Percentiles rank a stretch among this genome's conserved stretches.
Evolutionary conservation across 2,329 filamentous ascomycete genomes (phyloP).

Genomic region (Triangularia setosa): DNA sequence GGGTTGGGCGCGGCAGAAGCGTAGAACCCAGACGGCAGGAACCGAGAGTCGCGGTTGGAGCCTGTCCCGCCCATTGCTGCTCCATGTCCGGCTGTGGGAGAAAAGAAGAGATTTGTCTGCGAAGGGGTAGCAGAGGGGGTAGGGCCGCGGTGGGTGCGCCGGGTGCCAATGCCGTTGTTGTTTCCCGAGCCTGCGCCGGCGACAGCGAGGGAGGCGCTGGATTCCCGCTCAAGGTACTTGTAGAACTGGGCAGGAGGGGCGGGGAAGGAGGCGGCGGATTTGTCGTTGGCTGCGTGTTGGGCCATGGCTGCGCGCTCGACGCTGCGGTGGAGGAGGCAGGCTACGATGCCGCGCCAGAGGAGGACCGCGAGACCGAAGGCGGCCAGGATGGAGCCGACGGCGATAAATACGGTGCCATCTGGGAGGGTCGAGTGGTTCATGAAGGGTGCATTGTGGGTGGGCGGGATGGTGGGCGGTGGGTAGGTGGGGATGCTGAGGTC

Average conservation of each 20-base stretch:
- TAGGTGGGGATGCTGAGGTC: conserved; percentile 49
- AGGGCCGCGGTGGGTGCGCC: conserved; percentile 50
- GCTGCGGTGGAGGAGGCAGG: conserved; percentile 86
- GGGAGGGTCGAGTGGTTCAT: conserved; percentile 84
- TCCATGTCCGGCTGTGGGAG: conserved; percentile 72
- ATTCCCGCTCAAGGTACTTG: conserved; percentile 59
- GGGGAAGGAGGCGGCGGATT: conserved; percentile 55
- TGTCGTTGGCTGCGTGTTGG: conserved; percentile 66
- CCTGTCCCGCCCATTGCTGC: conserved; percentile 57
- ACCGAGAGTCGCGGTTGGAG: conserved; percentile 67
- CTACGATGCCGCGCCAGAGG: conserved; percentile 81
- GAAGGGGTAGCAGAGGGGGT: conserved; percentile 55
- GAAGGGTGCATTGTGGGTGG: conserved; percentile 79
- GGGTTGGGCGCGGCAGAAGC: conserved; percentile 57
- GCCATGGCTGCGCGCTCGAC: conserved; percentile 80
- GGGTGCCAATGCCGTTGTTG: conserved; percentile 18
- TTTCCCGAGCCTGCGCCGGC: conserved; percentile 40
- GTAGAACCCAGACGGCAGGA: conserved; percentile 89
- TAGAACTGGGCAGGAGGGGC: conserved; percentile 57
- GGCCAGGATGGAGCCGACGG: conserved; percentile 82
- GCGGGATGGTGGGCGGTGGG: conserved; percentile 72
- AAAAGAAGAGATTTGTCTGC: conserved; percentile 82
- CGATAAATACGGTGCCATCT: conserved; percentile 94
- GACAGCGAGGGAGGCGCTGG: conserved; percentile 48
- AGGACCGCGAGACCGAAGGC: conserved; percentile 78